A percentile compares a stretch with the other conserved stretches of the same genome.
phyloP scores from a whole-genome alignment of 129 eudicot species.

The Calendula officinalis region DNA sequence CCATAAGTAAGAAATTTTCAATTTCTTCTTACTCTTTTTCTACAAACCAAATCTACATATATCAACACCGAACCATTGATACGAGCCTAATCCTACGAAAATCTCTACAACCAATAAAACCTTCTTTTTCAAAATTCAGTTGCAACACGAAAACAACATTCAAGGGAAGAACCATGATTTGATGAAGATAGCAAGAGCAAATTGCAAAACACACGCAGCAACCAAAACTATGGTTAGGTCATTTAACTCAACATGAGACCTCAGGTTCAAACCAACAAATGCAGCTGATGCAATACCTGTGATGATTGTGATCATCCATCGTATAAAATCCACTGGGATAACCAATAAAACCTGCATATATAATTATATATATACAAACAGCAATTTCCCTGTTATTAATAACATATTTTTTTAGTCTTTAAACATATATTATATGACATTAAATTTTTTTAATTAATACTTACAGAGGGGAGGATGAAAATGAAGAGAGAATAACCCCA shows the following conservation, averaged over 20 bases:
- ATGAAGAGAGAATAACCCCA: conserved; percentile 99
- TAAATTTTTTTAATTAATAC: conserved; percentile 35
- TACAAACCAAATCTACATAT: conserved; percentile 33
- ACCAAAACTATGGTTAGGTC: conserved; percentile 61
- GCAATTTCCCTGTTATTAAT: too few species aligned
- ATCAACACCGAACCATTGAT: conserved; percentile 7
- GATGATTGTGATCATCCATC: conserved; percentile 73
- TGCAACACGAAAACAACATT: conserved; percentile 17
- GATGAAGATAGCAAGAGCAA: conserved; percentile 77
- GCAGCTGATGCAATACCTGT: conserved; percentile 82
- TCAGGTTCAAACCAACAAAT: conserved; percentile 75
- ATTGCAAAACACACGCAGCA: conserved; percentile 81
- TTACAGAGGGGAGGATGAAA: conserved; percentile 74
- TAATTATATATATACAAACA: background rate
- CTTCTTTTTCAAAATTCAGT: conserved; percentile 24
- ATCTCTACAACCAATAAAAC: conserved; percentile 21
- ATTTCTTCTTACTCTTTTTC: background rate
- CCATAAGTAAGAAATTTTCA: too few species aligned
- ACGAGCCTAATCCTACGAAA: conserved; percentile 29
- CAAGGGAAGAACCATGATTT: conserved; percentile 80
- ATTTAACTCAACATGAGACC: conserved; percentile 57
- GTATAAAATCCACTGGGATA: conserved; percentile 76
- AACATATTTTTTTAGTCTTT: background rate
- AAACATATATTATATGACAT: conserved; percentile 2
- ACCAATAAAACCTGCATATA: conserved; percentile 63